Evolutionary conservation across 345 rosid genomes (phyloP), one percentile per base, ranked within the genome.

Genomic region (Boechera retrofracta): DNA sequence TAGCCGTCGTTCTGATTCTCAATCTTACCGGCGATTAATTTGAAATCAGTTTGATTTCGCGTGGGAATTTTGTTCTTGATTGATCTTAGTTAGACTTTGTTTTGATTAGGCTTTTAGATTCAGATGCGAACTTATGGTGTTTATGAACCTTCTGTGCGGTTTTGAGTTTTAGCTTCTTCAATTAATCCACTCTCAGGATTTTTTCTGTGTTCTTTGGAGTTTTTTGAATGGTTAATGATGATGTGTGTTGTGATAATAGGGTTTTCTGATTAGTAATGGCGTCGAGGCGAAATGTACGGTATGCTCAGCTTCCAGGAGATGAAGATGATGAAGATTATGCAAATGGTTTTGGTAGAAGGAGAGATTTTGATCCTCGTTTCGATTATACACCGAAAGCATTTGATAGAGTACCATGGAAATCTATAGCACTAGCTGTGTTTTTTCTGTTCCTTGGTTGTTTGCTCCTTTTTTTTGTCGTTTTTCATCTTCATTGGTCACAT

Each of bases 401-500:
- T 44, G 94, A 94, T 80, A 84, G 71, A 82, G 81, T 91, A 12
- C 97, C 98, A 0, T 89, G 96, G 97, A 94, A 79, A 77, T 94
- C 97, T 29, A 87, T 94, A 42, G 87, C 80, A 28, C 84, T 94
- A 36, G 98, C 97, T 28, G 55, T 91, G 36, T 88, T 88, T 71
- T 78, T 94, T 74, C 85, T 91, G 36, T 72, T 61, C 32, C 93
- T 91, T 15, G 97, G 97, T 45, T 90, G 77, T 2, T 28, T 88
- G 64, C 92, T 91, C 74, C 87, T 94, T 32, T 85, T 85, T 88
- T 68, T 88, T 94, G 52, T 79, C 93, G 3, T 49, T 86, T 77
- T 89, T 91, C 76, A 85, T 94, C 80, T 78, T 91, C 66, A 85
- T 87, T 4, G 97, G 97, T 74, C 98, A 94, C 77, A 89, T 94